phyloP scores from a whole-genome alignment of 768 basidiomycete genomes.

The Boletellus sp. region DNA sequence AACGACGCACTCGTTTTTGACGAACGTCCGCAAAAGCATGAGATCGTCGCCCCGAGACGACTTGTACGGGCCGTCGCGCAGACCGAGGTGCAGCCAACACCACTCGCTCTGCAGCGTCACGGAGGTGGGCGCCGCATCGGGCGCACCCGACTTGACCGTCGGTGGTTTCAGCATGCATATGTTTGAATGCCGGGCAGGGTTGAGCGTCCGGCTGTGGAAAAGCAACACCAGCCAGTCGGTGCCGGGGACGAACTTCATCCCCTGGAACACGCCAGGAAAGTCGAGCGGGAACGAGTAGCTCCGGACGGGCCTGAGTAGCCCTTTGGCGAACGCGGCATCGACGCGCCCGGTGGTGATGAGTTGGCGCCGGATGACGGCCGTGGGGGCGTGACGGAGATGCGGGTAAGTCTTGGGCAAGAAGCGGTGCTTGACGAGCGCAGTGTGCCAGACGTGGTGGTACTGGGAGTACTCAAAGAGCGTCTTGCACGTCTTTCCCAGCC shows the following conservation, averaged over 20 bases:
- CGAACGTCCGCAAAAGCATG: slow-evolving; percentile 25
- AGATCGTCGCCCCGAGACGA: slow-evolving; percentile 30
- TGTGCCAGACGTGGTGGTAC: slow-evolving; percentile 25
- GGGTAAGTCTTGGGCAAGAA: slow-evolving; percentile 26
- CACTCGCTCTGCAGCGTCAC: slow-evolving; percentile 29
- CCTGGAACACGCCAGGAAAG: slow-evolving; percentile 30
- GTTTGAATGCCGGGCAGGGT: slow-evolving; percentile 29
- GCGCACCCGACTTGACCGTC: not conserved
- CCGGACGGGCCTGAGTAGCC: slow-evolving; percentile 13
- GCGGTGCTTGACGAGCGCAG: slow-evolving; percentile 20
- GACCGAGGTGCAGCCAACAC: slow-evolving; percentile 26
- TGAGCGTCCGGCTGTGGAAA: slow-evolving; percentile 30
- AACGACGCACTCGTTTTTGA: slow-evolving; percentile 23
- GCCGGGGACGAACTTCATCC: slow-evolving; percentile 29
- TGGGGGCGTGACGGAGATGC: slow-evolving; percentile 19
- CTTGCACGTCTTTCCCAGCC: slow-evolving; percentile 21
- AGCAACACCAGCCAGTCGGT: slow-evolving; percentile 29
- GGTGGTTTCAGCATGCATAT: slow-evolving; percentile 27
- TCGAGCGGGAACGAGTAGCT: slow-evolving; percentile 28
- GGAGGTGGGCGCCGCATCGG: slow-evolving; percentile 6
- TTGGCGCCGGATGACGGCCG: slow-evolving; percentile 22
- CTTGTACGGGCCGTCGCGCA: slow-evolving; percentile 27
- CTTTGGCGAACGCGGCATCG: slow-evolving; percentile 19
- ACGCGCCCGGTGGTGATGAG: slow-evolving; percentile 20
- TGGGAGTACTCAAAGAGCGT: slow-evolving; percentile 23